Conservation (phyloP, 495 filamentous ascomycete genomes). For the Xylaria nigripes region DNA sequence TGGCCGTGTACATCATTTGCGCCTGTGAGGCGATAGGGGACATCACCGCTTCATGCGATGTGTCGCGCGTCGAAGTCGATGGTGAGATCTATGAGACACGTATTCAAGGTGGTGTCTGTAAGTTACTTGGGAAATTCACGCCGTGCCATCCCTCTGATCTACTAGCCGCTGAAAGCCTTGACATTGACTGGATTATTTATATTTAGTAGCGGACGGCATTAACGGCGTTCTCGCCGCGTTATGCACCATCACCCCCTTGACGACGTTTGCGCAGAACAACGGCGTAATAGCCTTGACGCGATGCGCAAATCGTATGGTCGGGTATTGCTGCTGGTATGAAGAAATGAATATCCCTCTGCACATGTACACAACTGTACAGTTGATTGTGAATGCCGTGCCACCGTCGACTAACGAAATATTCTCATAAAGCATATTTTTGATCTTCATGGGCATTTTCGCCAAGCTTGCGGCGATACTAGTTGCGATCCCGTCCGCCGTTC, state of each 20-base stretch:
- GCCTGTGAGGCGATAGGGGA: constrained; percentile 87
- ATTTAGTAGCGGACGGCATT: constrained; percentile 63
- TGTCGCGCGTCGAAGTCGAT: constrained; percentile 75
- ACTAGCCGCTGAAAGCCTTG: background rate
- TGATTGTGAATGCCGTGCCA: no score
- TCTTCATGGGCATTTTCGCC: constrained; percentile 84
- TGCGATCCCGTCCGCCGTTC: constrained; percentile 68
- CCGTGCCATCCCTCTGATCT: background rate
- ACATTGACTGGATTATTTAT: background rate
- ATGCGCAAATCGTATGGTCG: constrained; percentile 82
- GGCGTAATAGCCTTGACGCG: constrained; percentile 83
- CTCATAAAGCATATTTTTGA: constrained; percentile 57
- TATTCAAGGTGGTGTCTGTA: constrained; percentile 72
- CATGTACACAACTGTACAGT: background rate
- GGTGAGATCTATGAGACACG: constrained; percentile 76
- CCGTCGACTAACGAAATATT: background rate
- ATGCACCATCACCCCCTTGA: constrained; percentile 79
- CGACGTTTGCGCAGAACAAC: constrained; percentile 76
- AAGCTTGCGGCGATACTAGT: constrained; percentile 89
- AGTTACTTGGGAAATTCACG: background rate
- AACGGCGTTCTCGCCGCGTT: constrained; percentile 75
- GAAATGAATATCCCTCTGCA: background rate
- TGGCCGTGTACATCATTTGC: constrained; percentile 82
- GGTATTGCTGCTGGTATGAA: constrained; percentile 54
- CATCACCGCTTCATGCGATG: constrained; percentile 68